A percentile compares a stretch with the other conserved stretches of the same genome.
These are phyloP conservation scores for Spirogloea muscicola DNA, from an alignment of 139 green algal genomes.

Conservation along the genomic window DNA sequence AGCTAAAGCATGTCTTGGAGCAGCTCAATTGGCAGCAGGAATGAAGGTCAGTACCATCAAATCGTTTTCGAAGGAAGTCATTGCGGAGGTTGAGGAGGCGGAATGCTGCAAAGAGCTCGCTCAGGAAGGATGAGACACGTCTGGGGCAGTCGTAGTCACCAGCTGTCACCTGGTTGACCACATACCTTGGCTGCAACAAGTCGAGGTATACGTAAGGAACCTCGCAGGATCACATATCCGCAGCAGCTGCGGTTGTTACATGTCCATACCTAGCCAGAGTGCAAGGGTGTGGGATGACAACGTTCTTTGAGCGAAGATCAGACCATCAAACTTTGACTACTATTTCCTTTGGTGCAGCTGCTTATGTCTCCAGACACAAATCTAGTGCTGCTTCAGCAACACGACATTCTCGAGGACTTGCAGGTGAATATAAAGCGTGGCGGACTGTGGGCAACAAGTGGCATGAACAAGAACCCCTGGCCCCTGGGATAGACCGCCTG, in stretches of 20 bases:
- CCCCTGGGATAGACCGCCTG: too few species aligned
- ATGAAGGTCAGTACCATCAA: too few species aligned
- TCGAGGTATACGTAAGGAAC: background rate
- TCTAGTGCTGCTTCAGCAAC: background rate
- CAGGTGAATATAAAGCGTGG: background rate
- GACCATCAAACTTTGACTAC: background rate
- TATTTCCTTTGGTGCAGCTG: too few species aligned
- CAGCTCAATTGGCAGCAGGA: too few species aligned
- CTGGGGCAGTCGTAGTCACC: slow-evolving; percentile 38
- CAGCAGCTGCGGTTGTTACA: background rate
- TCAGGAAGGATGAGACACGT: slow-evolving; percentile 14
- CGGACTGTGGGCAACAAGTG: background rate
- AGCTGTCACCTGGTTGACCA: slow-evolving; percentile 42
- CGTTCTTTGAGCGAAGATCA: background rate
- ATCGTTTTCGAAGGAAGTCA: slow-evolving; percentile 35
- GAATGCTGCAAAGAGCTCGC: slow-evolving; percentile 43
- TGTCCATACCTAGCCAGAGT: background rate
- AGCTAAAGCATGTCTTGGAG: background rate
- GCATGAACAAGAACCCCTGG: background rate
- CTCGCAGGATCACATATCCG: too few species aligned
- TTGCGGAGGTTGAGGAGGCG: slow-evolving; percentile 45
- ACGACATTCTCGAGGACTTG: background rate
- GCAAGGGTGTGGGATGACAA: background rate
- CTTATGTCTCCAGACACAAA: too few species aligned
- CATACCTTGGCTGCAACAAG: slow-evolving; percentile 37